Evolutionary conservation across 1,139 yeast genomes (phyloP).

Genomic region (Arxiozyma slooffiae): DNA sequence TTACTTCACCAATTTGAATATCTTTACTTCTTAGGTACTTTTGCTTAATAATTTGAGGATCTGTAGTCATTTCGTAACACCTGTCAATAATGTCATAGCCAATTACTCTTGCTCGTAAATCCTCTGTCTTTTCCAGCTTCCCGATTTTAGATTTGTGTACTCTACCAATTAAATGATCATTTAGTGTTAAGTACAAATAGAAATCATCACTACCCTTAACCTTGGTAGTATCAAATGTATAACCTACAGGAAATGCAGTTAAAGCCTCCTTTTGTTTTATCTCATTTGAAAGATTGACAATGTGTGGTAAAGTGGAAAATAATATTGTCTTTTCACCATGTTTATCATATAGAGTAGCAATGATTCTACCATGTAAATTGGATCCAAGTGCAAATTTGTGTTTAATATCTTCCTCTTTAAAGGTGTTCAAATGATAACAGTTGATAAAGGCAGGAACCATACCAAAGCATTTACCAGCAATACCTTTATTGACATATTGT

Average conservation of each 20-base stretch:
- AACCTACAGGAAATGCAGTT: slow-evolving; percentile 73
- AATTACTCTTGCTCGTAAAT: slow-evolving; percentile 64
- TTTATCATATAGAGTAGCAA: slow-evolving; percentile 44
- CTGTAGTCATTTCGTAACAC: slow-evolving; percentile 55
- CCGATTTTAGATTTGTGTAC: slow-evolving; percentile 62
- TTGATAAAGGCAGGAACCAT: slow-evolving; percentile 63
- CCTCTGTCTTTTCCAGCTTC: slow-evolving; percentile 38
- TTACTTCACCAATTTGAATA: slow-evolving; percentile 62
- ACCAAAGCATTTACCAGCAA: slow-evolving; percentile 59
- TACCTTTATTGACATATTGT: slow-evolving; percentile 51
- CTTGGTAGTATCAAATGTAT: slow-evolving; percentile 51
- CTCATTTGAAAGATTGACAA: slow-evolving; percentile 31
- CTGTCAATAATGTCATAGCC: slow-evolving; percentile 63
- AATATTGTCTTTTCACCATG: slow-evolving; percentile 53
- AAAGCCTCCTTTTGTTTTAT: slow-evolving; percentile 29
- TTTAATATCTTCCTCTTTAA: slow-evolving; percentile 40
- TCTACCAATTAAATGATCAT: slow-evolving; percentile 51
- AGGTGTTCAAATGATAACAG: slow-evolving; percentile 52
- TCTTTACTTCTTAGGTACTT: slow-evolving; percentile 59
- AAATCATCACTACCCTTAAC: slow-evolving; percentile 50
- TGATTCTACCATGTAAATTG: slow-evolving; percentile 57
- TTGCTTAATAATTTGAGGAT: slow-evolving; percentile 52
- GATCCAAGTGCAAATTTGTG: slow-evolving; percentile 60
- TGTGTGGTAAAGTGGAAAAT: slow-evolving; percentile 54
- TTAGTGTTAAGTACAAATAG: slow-evolving; percentile 50